These are phyloP conservation scores for Purshia tridentata DNA, from an alignment of 306 rosid genomes.

Conservation along the genomic window DNA sequence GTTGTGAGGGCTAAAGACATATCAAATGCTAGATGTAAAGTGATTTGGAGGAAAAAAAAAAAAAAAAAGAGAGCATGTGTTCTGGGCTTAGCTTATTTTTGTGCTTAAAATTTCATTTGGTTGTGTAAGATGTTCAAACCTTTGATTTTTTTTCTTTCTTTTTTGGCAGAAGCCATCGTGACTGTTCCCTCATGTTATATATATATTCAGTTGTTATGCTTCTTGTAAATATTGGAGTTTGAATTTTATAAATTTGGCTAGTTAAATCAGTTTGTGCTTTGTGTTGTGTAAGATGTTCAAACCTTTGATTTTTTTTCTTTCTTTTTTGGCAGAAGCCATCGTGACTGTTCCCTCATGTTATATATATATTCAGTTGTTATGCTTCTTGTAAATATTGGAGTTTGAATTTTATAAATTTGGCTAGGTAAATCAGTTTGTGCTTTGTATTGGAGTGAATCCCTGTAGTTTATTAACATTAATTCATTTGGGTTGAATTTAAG, in stretches of 20 bases:
- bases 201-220: neutral
- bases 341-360: too few relatives aligned
- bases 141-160: neutral
- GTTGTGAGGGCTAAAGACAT: neutral
- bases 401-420: neutral
- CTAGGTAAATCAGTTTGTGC: neutral
- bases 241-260: neutral
- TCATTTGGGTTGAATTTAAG: neutral
- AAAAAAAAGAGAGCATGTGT: neutral
- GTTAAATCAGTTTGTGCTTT: neutral
- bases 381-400: neutral
- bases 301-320: too few relatives aligned
- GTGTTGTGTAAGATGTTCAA: too few relatives aligned
- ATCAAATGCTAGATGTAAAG: neutral
- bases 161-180: neutral
- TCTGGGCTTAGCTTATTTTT: constrained; percentile 1
- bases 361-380: neutral
- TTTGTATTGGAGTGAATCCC: neutral
- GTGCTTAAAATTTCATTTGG: neutral
- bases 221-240: neutral
- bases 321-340: too few relatives aligned
- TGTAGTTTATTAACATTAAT: neutral
- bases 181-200: neutral
- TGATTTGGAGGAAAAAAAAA: neutral
- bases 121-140: neutral